phyloP scores from a whole-genome alignment of 192 early-diverging fungal species.

The Linnemannia hyalina region DNA sequence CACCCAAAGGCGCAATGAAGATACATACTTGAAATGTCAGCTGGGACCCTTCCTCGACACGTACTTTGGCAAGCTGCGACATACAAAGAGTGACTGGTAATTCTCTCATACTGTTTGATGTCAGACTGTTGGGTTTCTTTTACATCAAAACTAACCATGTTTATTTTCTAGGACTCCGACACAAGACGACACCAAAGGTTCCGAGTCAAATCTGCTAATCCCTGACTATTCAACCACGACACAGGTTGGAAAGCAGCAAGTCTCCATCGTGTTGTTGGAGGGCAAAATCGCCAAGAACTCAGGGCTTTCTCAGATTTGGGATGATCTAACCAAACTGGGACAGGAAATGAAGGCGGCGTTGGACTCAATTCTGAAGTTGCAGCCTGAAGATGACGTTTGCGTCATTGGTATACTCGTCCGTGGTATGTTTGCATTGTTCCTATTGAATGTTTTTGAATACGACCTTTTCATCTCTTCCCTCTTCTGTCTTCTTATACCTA shows the following conservation, averaged over 20 bases:
- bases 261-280: slow-evolving; percentile 16
- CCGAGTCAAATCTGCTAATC: not conserved
- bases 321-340: slow-evolving; percentile 21
- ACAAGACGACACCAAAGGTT: not conserved
- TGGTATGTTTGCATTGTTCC: not conserved
- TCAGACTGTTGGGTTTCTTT: too few species aligned
- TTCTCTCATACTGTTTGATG: not conserved
- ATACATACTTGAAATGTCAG: slow-evolving; percentile 17
- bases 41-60: not conserved
- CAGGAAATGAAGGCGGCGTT: slow-evolving; percentile 26
- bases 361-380: slow-evolving; percentile 22
- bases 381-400: slow-evolving; percentile 10
- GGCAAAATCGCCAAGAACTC: slow-evolving; percentile 16
- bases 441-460: not conserved
- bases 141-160: too few species aligned
- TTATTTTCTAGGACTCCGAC: slow-evolving; percentile 7
- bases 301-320: slow-evolving; percentile 7
- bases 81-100: not conserved
- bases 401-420: slow-evolving; percentile 21
- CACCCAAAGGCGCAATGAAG: slow-evolving; percentile 24
- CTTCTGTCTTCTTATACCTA: not conserved
- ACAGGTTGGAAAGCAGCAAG: slow-evolving; percentile 4
- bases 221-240: slow-evolving; percentile 21
- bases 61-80: not conserved
- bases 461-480: not conserved